Conservation (phyloP, 345 rosid genomes). For the Gossypium longicalyx region DNA sequence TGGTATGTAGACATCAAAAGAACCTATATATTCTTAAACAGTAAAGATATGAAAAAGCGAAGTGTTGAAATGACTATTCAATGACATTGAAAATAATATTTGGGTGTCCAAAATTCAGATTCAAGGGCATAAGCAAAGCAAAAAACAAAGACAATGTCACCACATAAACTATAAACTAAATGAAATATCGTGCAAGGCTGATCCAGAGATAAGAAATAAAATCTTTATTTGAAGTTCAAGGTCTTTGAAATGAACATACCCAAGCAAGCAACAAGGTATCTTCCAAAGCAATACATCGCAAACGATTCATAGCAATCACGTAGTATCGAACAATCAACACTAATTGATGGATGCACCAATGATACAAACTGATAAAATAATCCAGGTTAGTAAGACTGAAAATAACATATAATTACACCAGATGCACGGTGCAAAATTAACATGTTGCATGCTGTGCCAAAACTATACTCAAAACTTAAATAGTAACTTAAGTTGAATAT, state of each 20-base stretch:
- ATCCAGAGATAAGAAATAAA: neutral
- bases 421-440: neutral
- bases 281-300: constrained; percentile 99
- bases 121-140: neutral
- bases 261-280: constrained; percentile 90
- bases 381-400: constrained; percentile 8
- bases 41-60: neutral
- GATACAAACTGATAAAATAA: constrained; percentile 65
- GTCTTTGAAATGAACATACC: neutral
- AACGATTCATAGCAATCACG: constrained; percentile 99
- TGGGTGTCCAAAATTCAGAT: neutral
- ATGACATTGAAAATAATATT: neutral
- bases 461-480: neutral
- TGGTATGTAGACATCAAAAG: no score
- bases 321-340: constrained; percentile 77
- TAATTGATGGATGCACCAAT: constrained; percentile 78
- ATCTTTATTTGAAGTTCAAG: neutral
- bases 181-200: neutral
- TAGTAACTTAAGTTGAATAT: neutral
- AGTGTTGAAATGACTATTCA: no score
- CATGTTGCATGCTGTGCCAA: neutral
- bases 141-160: neutral
- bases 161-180: neutral
- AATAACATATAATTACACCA: neutral
- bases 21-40: neutral